A percentile compares a stretch with the other conserved stretches of the same genome.
Conservation (phyloP, 2,329 filamentous ascomycete species). For the Conoideocrella luteorostrata region DNA sequence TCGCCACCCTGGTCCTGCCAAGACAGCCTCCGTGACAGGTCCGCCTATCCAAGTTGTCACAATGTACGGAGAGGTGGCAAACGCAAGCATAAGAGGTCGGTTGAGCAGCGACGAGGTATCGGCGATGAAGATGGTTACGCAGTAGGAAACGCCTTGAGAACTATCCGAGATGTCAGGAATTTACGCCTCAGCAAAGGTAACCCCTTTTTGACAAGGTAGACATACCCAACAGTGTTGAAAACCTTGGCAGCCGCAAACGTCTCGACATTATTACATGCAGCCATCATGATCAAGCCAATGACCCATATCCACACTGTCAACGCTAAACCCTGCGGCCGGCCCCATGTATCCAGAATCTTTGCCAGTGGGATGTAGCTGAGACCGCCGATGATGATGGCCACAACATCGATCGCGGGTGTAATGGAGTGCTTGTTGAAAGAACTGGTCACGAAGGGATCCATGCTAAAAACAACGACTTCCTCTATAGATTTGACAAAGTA, state of each 20-base stretch:
- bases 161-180: no score
- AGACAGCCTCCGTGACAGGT: conserved; percentile 46
- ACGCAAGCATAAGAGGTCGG: conserved; percentile 56
- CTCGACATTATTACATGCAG: background rate
- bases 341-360: conserved; percentile 62
- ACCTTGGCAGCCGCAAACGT: conserved; percentile 7
- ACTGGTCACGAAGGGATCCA: conserved; percentile 44
- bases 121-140: conserved; percentile 53
- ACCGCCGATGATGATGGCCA: conserved; percentile 49
- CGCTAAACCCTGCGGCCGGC: conserved; percentile 56
- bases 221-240: conserved; percentile 60
- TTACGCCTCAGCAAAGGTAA: no score
- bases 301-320: conserved; percentile 27
- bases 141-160: conserved; percentile 34
- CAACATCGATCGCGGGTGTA: conserved; percentile 45
- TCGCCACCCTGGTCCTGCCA: conserved; percentile 50
- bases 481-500: conserved; percentile 22
- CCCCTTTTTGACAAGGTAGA: no score
- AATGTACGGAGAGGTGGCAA: conserved; percentile 60
- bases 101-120: conserved; percentile 62
- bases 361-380: conserved; percentile 60
- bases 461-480: conserved; percentile 16
- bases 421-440: conserved; percentile 48
- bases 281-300: conserved; percentile 1
- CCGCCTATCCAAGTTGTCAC: conserved; percentile 60